Conservation (phyloP, 176 grass and related monocot species). For the Neostapfia colusana region DNA sequence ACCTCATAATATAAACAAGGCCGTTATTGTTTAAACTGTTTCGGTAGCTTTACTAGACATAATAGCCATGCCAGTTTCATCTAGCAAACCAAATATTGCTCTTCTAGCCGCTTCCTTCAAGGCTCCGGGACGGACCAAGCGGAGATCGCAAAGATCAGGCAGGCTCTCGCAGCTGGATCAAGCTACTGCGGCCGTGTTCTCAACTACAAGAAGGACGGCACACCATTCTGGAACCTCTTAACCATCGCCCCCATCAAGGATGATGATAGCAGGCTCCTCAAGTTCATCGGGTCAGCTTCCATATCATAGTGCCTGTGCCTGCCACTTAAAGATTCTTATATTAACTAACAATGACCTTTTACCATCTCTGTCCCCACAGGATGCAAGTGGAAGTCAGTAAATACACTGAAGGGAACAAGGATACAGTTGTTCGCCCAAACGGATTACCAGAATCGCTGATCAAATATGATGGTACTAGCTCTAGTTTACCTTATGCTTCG, state of each 20-base stretch:
- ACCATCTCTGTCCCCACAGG: slow-evolving; percentile 41
- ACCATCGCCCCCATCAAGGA: slow-evolving; percentile 93
- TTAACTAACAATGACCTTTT: neutral
- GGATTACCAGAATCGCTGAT: slow-evolving; percentile 90
- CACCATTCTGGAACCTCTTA: slow-evolving; percentile 90
- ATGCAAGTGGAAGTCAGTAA: slow-evolving; percentile 99
- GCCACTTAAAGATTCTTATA: neutral
- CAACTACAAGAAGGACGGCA: slow-evolving; percentile 94
- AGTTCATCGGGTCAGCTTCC: slow-evolving; percentile 83
- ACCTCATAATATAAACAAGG: neutral
- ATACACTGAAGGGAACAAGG: slow-evolving; percentile 86
- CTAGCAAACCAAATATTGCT: neutral
- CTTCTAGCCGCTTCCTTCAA: slow-evolving; percentile 78
- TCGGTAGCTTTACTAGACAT: neutral
- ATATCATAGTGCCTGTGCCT: neutral
- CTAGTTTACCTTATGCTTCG: neutral
- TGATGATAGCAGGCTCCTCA: slow-evolving; percentile 78
- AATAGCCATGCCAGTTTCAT: neutral
- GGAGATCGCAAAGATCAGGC: slow-evolving; percentile 89
- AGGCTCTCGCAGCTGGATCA: slow-evolving; percentile 59
- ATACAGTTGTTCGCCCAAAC: slow-evolving; percentile 74
- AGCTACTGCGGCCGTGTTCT: slow-evolving; percentile 86
- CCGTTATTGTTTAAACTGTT: neutral
- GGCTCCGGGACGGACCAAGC: slow-evolving; percentile 60
- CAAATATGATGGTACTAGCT: slow-evolving; percentile 76